phyloP scores from a whole-genome alignment of 495 filamentous ascomycete species.

The Penicillium arizonense region DNA sequence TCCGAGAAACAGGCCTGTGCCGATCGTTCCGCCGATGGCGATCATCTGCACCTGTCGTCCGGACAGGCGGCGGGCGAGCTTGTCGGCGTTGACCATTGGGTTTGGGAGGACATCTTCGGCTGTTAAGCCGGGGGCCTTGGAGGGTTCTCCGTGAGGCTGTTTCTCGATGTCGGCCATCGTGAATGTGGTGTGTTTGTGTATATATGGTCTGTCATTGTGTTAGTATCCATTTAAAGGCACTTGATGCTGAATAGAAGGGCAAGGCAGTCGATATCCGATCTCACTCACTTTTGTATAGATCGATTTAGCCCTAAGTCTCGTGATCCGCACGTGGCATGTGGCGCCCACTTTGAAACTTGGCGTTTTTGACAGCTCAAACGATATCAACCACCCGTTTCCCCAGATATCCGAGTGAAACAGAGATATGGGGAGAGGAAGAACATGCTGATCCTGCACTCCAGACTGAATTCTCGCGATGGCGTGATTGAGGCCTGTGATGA shows the following conservation, averaged over 20 bases:
- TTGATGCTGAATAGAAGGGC: background rate
- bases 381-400: background rate
- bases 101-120: constrained; percentile 2
- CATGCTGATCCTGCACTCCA: background rate
- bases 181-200: background rate
- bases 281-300: background rate
- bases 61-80: constrained; percentile 35
- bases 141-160: constrained; percentile 10
- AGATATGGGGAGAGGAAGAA: background rate
- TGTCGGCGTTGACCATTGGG: constrained; percentile 27
- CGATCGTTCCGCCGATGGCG: constrained; percentile 62
- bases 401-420: background rate
- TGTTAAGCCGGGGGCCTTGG: constrained; percentile 6
- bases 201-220: background rate
- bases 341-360: constrained; percentile 5
- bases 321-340: constrained; percentile 15
- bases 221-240: background rate
- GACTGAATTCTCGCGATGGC: constrained; percentile 14
- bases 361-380: background rate
- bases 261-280: background rate
- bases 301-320: constrained; percentile 13
- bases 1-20: constrained; percentile 65
- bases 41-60: constrained; percentile 62
- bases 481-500: constrained; percentile 18
- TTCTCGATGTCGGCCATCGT: constrained; percentile 29